These are phyloP conservation scores for Telfairia occidentalis DNA, from an alignment of 331 rosid species.

Conservation along the genomic window DNA sequence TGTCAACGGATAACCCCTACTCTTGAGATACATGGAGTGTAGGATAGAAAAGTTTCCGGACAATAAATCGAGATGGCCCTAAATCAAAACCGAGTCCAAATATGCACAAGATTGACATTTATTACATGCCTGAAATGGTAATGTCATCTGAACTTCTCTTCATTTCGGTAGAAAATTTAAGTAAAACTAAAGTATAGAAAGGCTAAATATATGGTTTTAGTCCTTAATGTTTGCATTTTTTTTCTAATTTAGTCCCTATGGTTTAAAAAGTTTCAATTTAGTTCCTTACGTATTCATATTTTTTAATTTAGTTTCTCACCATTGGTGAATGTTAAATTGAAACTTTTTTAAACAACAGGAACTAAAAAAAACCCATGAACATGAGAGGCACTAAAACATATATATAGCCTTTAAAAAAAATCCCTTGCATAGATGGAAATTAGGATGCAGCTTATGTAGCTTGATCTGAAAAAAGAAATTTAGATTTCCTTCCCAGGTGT, in stretches of 20 bases:
- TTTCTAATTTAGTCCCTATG: no score
- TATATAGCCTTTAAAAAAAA: no score
- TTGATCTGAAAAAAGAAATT: not conserved
- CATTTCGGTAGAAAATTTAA: not conserved
- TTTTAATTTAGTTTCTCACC: no score
- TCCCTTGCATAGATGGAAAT: not conserved
- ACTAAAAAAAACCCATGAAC: not conserved
- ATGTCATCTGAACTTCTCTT: not conserved
- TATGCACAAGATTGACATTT: not conserved
- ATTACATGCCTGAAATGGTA: not conserved
- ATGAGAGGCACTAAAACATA: no score
- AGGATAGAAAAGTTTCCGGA: not conserved
- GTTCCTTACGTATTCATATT: no score
- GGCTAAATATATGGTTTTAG: no score
- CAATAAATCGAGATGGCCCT: not conserved
- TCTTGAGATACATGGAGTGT: not conserved
- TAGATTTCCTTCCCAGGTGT: not conserved
- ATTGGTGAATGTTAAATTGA: no score
- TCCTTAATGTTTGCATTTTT: no score
- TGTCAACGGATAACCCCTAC: slow-evolving; percentile 4
- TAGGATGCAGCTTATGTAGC: not conserved
- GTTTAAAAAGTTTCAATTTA: no score
- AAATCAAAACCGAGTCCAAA: not conserved
- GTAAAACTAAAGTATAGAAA: not conserved
- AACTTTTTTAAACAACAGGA: no score